Evolutionary conservation across 495 filamentous ascomycete species (phyloP).

Genomic region (Jackrogersella multiformis): DNA sequence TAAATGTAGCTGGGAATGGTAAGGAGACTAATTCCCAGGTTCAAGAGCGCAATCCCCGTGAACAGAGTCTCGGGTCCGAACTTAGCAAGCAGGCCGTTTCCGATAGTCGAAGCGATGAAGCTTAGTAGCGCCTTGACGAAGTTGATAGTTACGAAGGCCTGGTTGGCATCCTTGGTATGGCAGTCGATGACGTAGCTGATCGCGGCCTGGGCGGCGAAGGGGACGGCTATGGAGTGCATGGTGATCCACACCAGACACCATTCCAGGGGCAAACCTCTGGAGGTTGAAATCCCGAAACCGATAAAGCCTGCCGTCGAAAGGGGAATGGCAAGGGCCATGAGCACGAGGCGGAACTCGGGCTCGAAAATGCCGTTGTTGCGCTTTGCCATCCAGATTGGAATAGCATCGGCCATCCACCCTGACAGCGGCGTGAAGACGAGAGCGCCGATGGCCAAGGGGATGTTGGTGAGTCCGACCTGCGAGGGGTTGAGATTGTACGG

Average conservation of each 20-base stretch:
- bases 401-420: slow-evolving; percentile 55
- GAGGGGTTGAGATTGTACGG: slow-evolving; percentile 69
- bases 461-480: slow-evolving; percentile 66
- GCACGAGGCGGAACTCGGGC: slow-evolving; percentile 63
- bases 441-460: slow-evolving; percentile 58
- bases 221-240: slow-evolving; percentile 40
- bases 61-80: slow-evolving; percentile 43
- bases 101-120: slow-evolving; percentile 46
- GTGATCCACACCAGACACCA: slow-evolving; percentile 42
- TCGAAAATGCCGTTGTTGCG: slow-evolving; percentile 62
- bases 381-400: slow-evolving; percentile 57
- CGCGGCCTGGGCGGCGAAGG: slow-evolving; percentile 40
- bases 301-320: slow-evolving; percentile 52
- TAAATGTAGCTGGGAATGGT: slow-evolving; percentile 50
- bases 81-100: slow-evolving; percentile 41
- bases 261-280: slow-evolving; percentile 17
- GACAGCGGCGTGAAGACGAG: slow-evolving; percentile 55
- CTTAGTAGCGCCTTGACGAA: slow-evolving; percentile 41
- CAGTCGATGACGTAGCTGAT: slow-evolving; percentile 43
- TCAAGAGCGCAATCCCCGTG: slow-evolving; percentile 42
- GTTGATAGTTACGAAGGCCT: slow-evolving; percentile 42
- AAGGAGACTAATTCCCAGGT: slow-evolving; percentile 44
- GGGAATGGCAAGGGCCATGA: slow-evolving; percentile 53
- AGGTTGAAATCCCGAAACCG: slow-evolving; percentile 44
- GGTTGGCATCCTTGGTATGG: slow-evolving; percentile 44